Evolutionary conservation across 2,329 filamentous ascomycete species (phyloP).

Genomic region (Botrytis fragariae): DNA sequence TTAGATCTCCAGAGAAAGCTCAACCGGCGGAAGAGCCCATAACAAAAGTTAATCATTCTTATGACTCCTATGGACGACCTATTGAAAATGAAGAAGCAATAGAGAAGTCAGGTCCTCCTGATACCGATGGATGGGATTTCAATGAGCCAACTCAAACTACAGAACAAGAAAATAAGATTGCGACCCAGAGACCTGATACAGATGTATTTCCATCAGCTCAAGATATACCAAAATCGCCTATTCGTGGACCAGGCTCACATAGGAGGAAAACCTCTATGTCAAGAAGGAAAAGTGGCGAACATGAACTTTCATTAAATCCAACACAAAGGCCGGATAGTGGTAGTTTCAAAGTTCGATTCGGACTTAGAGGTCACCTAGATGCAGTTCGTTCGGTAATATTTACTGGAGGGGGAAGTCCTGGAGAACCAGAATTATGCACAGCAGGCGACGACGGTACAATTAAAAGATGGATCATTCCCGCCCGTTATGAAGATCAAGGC

Average conservation of each 20-base stretch:
- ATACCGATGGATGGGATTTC: slow-evolving; percentile 87
- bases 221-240: slow-evolving; percentile 76
- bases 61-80: slow-evolving; percentile 56
- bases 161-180: slow-evolving; percentile 51
- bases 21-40: slow-evolving; percentile 51
- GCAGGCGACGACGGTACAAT: slow-evolving; percentile 93
- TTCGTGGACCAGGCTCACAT: slow-evolving; percentile 64
- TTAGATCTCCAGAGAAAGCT: slow-evolving; percentile 34
- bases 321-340: slow-evolving; percentile 64
- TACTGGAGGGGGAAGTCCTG: slow-evolving; percentile 90
- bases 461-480: slow-evolving; percentile 94
- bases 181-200: slow-evolving; percentile 72
- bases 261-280: slow-evolving; percentile 79
- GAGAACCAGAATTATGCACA: slow-evolving; percentile 95
- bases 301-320: slow-evolving; percentile 54
- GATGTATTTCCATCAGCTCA: slow-evolving; percentile 84
- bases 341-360: slow-evolving; percentile 90
- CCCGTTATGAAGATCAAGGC: slow-evolving; percentile 64
- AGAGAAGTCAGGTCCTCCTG: slow-evolving; percentile 50
- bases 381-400: slow-evolving; percentile 95
- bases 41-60: slow-evolving; percentile 57
- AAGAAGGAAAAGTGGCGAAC: slow-evolving; percentile 67
- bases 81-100: slow-evolving; percentile 42
- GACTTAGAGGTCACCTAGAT: slow-evolving; percentile 86
- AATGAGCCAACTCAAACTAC: slow-evolving; percentile 67